Percentiles rank a stretch among this genome's conserved stretches.
phyloP scores from a whole-genome alignment of 176 grass and related monocot species.

The Hsuehochloa calcarea region DNA sequence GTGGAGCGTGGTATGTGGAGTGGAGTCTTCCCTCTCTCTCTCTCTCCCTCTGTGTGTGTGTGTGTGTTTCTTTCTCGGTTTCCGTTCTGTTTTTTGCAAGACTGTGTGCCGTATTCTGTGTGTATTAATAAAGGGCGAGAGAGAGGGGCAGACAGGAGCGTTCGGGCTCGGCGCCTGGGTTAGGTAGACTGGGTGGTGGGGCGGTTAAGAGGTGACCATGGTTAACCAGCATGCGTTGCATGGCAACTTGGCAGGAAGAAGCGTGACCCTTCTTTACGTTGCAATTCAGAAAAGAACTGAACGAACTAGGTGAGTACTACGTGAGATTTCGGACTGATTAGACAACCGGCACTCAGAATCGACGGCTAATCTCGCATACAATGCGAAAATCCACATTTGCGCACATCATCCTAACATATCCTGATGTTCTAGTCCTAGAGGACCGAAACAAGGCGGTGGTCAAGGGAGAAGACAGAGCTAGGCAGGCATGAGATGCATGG shows the following conservation, averaged over 20 bases:
- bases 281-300: not conserved
- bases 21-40: not conserved
- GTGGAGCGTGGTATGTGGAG: constrained; percentile 37
- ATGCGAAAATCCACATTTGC: not conserved
- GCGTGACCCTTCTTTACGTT: not conserved
- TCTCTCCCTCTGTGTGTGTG: too few species aligned
- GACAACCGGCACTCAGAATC: not conserved
- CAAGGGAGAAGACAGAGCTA: not conserved
- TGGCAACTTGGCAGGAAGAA: not conserved
- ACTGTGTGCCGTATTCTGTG: constrained; percentile 40
- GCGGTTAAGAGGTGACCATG: constrained; percentile 47
- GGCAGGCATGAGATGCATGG: not conserved
- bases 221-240: constrained; percentile 30
- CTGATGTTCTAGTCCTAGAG: not conserved
- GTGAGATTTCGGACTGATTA: not conserved
- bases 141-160: not conserved
- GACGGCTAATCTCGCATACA: not conserved
- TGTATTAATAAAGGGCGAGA: constrained; percentile 44
- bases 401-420: not conserved
- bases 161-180: not conserved
- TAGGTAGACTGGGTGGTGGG: not conserved
- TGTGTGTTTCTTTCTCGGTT: constrained; percentile 19
- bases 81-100: constrained; percentile 33
- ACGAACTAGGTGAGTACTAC: not conserved
- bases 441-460: constrained; percentile 24